phyloP scores from a whole-genome alignment of 805 yeast genomes.

The Lachancea kluyveri region DNA sequence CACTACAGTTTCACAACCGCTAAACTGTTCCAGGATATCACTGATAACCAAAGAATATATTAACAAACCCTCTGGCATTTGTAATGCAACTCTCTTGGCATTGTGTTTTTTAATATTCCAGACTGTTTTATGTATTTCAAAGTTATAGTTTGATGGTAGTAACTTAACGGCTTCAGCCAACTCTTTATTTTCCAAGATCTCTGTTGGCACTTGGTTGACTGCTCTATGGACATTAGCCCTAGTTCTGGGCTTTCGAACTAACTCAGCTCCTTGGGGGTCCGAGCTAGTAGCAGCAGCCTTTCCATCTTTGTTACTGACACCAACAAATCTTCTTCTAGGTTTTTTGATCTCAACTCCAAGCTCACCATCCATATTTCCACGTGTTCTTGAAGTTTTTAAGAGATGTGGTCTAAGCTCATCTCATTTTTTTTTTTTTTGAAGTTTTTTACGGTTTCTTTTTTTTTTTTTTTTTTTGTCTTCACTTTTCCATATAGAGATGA shows the following conservation, averaged over 20 bases:
- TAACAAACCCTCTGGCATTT: conserved; percentile 94
- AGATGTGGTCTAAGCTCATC: too few species aligned
- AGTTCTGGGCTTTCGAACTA: conserved; percentile 26
- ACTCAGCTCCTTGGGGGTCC: conserved; percentile 13
- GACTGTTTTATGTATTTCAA: conserved; percentile 91
- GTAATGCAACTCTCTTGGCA: conserved; percentile 84
- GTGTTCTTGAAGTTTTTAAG: too few species aligned
- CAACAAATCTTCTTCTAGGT: conserved; percentile 58
- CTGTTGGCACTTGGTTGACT: conserved; percentile 83
- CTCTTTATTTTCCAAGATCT: conserved; percentile 71
- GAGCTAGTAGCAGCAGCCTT: conserved; percentile 26
- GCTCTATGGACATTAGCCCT: conserved; percentile 46
- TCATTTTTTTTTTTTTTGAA: not conserved
- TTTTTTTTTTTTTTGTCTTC: conserved; percentile 1
- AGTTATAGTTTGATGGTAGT: conserved; percentile 87
- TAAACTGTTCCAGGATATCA: conserved; percentile 89
- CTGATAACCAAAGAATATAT: conserved; percentile 85
- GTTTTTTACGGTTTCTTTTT: conserved; percentile 1
- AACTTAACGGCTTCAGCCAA: conserved; percentile 77
- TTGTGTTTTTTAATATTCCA: conserved; percentile 78
- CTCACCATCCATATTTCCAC: too few species aligned
- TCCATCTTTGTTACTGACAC: conserved; percentile 35
- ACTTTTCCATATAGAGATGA: not conserved
- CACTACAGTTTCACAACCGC: conserved; percentile 77
- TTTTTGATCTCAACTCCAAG: conserved; percentile 3